phyloP scores from a whole-genome alignment of 805 yeast species.

The Nakazawaea anatomiae region DNA sequence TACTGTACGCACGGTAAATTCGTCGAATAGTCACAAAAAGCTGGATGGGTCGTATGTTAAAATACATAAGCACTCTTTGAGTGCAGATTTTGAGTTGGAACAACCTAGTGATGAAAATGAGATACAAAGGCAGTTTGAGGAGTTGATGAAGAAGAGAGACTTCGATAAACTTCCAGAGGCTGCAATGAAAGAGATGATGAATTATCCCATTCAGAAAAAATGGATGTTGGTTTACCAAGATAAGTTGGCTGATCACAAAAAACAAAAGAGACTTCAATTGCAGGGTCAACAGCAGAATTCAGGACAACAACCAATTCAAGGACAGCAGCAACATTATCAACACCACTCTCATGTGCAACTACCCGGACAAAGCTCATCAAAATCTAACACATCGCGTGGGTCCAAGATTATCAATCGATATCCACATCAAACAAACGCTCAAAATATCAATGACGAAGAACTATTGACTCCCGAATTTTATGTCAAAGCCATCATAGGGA shows the following conservation, averaged over 20 bases:
- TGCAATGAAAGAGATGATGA: slow-evolving; percentile 72
- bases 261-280: slow-evolving; percentile 23
- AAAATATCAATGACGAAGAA: slow-evolving; percentile 8
- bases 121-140: slow-evolving; percentile 69
- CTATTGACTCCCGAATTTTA: slow-evolving; percentile 62
- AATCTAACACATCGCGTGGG: background rate
- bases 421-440: background rate
- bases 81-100: slow-evolving; percentile 44
- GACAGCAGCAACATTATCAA: slow-evolving; percentile 15
- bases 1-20: slow-evolving; percentile 14
- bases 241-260: slow-evolving; percentile 67
- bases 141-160: slow-evolving; percentile 79
- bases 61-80: slow-evolving; percentile 28
- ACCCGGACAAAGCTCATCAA: slow-evolving; percentile 10
- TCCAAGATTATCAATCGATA: background rate
- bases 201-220: slow-evolving; percentile 71
- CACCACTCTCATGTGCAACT: slow-evolving; percentile 15
- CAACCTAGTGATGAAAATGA: slow-evolving; percentile 62
- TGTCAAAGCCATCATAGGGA: slow-evolving; percentile 67
- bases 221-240: slow-evolving; percentile 92
- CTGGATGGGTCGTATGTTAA: slow-evolving; percentile 18
- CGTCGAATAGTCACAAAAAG: slow-evolving; percentile 7
- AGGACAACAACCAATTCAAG: slow-evolving; percentile 16
- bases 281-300: slow-evolving; percentile 5
- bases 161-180: slow-evolving; percentile 55